These are phyloP conservation scores for Hyaloscypha bicolor DNA, from an alignment of 495 filamentous ascomycete species.

Conservation along the genomic window DNA sequence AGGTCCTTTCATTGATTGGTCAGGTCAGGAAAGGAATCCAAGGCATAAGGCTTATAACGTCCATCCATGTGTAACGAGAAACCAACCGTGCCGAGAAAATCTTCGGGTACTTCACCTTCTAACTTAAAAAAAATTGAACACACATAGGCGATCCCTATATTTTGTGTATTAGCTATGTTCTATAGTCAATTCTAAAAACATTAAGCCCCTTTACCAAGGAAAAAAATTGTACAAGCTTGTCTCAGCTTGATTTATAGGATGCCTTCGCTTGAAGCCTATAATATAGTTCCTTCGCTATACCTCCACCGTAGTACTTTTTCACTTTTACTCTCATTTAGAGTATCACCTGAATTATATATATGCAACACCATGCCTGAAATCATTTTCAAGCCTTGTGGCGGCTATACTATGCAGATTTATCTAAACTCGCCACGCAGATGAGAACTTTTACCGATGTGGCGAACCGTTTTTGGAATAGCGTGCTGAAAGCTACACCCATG, in stretches of 20 bases:
- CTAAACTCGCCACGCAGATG: slow-evolving; percentile 9
- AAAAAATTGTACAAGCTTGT: no score
- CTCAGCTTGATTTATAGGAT: slow-evolving; percentile 16
- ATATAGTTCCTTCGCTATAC: slow-evolving; percentile 16
- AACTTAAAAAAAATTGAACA: slow-evolving; percentile 16
- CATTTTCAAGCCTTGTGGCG: slow-evolving; percentile 4
- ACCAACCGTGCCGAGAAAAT: slow-evolving; percentile 4
- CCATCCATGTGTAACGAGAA: no score
- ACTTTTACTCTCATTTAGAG: slow-evolving; percentile 12
- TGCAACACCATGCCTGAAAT: slow-evolving; percentile 14
- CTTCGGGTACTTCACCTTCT: slow-evolving; percentile 12
- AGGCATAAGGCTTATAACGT: no score
- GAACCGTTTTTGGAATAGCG: slow-evolving; percentile 6
- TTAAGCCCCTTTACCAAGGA: not conserved
- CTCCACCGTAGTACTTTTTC: slow-evolving; percentile 1
- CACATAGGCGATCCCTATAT: slow-evolving; percentile 8
- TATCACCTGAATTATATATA: not conserved
- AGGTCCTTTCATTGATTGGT: no score
- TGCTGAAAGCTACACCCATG: slow-evolving; percentile 1
- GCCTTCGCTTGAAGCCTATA: slow-evolving; percentile 8
- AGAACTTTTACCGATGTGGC: slow-evolving; percentile 5
- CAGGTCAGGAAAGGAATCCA: no score
- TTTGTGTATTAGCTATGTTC: slow-evolving; percentile 17
- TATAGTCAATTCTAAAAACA: slow-evolving; percentile 17
- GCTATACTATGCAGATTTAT: slow-evolving; percentile 3